A percentile compares a stretch with the other conserved stretches of the same genome.
Evolutionary conservation across 768 basidiomycete species (phyloP).

Genomic region (Thelephora ganbajun): DNA sequence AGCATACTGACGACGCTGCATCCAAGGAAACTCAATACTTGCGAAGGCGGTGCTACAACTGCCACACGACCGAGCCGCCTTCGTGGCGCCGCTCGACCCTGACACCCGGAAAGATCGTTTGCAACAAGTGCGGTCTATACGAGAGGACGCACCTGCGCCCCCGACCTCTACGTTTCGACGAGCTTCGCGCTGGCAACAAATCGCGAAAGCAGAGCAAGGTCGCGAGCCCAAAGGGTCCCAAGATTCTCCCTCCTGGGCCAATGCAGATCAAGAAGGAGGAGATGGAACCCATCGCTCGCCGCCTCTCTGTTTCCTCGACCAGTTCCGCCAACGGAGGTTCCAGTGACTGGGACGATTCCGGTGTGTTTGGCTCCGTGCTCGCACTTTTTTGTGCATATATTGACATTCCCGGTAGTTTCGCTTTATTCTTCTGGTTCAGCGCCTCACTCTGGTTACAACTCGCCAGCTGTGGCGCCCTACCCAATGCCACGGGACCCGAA

Average conservation of each 20-base stretch:
- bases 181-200: constrained; percentile 78
- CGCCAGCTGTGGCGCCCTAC: constrained; percentile 45
- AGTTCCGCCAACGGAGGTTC: constrained; percentile 35
- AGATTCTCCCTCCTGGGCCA: constrained; percentile 14
- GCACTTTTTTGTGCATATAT: constrained; percentile 7
- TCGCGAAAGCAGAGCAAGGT: constrained; percentile 42
- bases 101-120: constrained; percentile 85
- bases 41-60: constrained; percentile 79
- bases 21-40: constrained; percentile 87
- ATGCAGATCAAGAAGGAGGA: constrained; percentile 48
- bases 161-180: constrained; percentile 75
- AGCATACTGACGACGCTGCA: constrained; percentile 84
- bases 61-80: constrained; percentile 83
- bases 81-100: constrained; percentile 81
- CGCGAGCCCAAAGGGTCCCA: constrained; percentile 18
- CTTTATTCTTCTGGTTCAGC: constrained; percentile 44
- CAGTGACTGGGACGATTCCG: constrained; percentile 76
- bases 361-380: constrained; percentile 30
- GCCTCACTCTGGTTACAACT: constrained; percentile 51
- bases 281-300: constrained; percentile 26
- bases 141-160: constrained; percentile 80
- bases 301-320: constrained; percentile 54
- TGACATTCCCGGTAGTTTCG: constrained; percentile 18
- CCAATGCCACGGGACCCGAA: constrained; percentile 39
- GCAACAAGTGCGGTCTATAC: constrained; percentile 88